phyloP scores from a whole-genome alignment of 202 grass and related monocot species.

The Panicum virgatum region DNA sequence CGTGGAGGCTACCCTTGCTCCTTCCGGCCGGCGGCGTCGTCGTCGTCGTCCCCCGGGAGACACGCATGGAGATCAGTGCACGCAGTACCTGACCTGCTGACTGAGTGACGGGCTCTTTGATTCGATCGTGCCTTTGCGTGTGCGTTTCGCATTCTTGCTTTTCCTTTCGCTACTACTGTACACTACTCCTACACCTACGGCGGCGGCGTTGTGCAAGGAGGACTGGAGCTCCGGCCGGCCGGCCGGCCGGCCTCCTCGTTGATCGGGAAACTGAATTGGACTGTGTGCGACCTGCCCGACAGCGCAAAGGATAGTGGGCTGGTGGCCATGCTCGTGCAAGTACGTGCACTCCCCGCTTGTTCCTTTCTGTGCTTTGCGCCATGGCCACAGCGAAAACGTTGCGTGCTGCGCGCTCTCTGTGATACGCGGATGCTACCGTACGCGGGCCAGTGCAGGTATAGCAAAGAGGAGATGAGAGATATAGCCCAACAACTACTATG shows the following conservation, averaged over 20 bases:
- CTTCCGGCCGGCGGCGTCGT: neutral
- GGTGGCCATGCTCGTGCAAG: neutral
- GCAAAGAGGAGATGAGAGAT: neutral
- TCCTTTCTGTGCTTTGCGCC: neutral
- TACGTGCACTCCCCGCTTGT: neutral
- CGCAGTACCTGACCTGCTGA: neutral
- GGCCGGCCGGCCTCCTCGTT: neutral
- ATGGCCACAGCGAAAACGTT: neutral
- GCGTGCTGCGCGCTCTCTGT: neutral
- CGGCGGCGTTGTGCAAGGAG: neutral
- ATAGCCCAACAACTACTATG: neutral
- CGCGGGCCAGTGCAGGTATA: neutral
- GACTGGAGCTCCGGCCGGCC: neutral
- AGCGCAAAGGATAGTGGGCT: neutral
- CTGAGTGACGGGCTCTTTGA: conserved; percentile 23
- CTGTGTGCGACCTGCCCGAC: neutral
- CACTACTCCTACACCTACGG: neutral
- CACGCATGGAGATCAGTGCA: conserved; percentile 30
- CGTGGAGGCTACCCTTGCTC: neutral
- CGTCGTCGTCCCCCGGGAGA: conserved; percentile 36
- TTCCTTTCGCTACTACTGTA: neutral
- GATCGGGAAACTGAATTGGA: neutral
- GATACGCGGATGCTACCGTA: neutral
- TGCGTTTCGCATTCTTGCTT: conserved; percentile 13
- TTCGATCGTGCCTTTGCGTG: conserved; percentile 41